Base-by-base conservation (phyloP, 140 eudicot species). In the Stevia rebaudiana region DNA sequence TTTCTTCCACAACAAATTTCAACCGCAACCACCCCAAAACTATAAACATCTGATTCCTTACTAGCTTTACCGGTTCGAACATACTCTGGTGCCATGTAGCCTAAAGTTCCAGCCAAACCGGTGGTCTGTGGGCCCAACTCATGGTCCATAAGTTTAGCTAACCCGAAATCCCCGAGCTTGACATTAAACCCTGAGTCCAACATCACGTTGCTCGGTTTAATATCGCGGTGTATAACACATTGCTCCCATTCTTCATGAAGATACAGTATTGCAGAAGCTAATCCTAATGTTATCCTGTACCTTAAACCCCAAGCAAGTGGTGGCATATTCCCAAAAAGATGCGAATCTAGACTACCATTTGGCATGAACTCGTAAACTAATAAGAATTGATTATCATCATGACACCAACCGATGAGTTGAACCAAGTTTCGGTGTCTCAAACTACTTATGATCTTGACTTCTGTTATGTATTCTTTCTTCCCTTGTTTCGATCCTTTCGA, bases 321-420 rank as follows among this genome's bases (percentile, higher is more conserved):
- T 2, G 47, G 70, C 59, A 46, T 63, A 16, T 41, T 49, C 11
- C 81, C 79, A 54, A 79, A 85, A 16, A 79, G 64, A 55, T 82
- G 83, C 33, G 46, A 24, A 52, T 85, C 83, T 0, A 85, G 77
- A 72, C 88, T 85, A 17, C 86, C 88, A 24, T 82, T 81, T 15
- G 79, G 81, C 88, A 84, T 78, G 65, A 64, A 73, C 75, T 84
- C 88, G 19, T 84, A 85, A 2, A 82, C 88, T 24, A 85, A 72
- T 15, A 82, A 48, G 53, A 81, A 70, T 5, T 73, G 77, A 2
- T 68, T 40, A 18, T 71, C 67, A 2, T 85, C 85, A 10, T 81
- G 83, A 57, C 88, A 81, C 88, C 94, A 85, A 43, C 87, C 87
- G n/a, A n/a, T n/a, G n/a, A n/a, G n/a, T n/a, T n/a, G n/a, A n/a